A percentile compares a stretch with the other conserved stretches of the same genome.
Conservation (phyloP, 441 rosid species). For the Gossypium aridum region DNA sequence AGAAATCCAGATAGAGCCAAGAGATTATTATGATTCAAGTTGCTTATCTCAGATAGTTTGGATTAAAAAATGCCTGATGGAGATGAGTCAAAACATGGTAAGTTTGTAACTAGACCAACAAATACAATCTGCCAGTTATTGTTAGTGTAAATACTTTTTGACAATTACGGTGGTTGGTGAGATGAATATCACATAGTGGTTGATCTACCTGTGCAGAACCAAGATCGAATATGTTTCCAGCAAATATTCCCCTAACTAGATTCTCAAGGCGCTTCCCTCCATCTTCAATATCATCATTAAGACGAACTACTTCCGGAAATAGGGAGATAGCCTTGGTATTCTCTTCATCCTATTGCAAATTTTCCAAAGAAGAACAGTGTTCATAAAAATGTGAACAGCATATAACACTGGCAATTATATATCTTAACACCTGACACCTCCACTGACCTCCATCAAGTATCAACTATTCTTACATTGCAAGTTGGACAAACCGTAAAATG, state of each 20-base stretch:
- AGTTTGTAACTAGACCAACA: not conserved
- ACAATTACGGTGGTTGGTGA: not conserved
- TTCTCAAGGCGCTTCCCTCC: conserved; percentile 63
- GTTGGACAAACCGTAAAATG: not conserved
- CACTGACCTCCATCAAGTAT: not conserved
- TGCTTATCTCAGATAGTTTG: not conserved
- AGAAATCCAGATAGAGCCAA: conserved; percentile 1
- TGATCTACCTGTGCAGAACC: conserved; percentile 78
- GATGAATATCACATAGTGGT: conserved; percentile 2
- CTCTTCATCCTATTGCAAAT: conserved; percentile 56
- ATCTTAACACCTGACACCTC: not conserved
- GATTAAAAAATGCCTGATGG: not conserved
- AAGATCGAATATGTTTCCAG: conserved; percentile 93
- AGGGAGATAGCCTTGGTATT: conserved; percentile 91
- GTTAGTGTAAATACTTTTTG: not conserved
- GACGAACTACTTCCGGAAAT: conserved; percentile 59
- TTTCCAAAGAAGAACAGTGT: not conserved
- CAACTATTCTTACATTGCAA: not conserved
- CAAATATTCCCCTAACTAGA: conserved; percentile 84
- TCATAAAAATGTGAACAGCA: not conserved
- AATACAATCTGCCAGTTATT: not conserved
- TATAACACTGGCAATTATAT: not conserved
- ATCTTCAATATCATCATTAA: conserved; percentile 75
- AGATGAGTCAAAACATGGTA: not conserved
- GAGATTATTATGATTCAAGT: not conserved